Evolutionary conservation across 192 early-diverging fungal species (phyloP).

Genomic region (Globomyces pollinis-pini): DNA sequence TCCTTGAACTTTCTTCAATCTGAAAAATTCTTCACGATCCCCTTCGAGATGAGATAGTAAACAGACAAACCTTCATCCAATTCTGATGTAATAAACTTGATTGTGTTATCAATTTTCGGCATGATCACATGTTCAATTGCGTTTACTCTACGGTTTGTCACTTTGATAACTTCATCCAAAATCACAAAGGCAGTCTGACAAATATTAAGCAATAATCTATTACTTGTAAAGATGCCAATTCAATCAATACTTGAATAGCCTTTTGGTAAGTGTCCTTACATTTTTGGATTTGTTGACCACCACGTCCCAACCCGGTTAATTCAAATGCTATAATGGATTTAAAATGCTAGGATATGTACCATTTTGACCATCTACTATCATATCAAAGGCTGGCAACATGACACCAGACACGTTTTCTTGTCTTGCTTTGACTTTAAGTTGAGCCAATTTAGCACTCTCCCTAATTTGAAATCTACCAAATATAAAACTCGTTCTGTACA

Average conservation of each 20-base stretch:
- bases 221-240: constrained; percentile 95
- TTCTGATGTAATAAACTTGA: constrained; percentile 91
- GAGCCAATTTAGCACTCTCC: constrained; percentile 86
- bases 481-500: neutral
- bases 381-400: constrained; percentile 87
- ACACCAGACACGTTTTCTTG: constrained; percentile 98
- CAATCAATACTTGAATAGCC: constrained; percentile 91
- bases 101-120: constrained; percentile 96
- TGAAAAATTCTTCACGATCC: constrained; percentile 98
- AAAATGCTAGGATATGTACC: too few species aligned
- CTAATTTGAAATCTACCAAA: constrained; percentile 81
- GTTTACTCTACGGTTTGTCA: constrained; percentile 98
- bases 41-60: too few species aligned
- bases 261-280: constrained; percentile 90
- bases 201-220: neutral
- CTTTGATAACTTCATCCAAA: constrained; percentile 98
- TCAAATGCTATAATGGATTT: too few species aligned
- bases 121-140: constrained; percentile 99
- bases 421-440: constrained; percentile 83
- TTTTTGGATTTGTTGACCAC: constrained; percentile 94
- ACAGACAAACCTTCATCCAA: too few species aligned
- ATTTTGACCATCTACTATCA: constrained; percentile 79
- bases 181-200: constrained; percentile 92
- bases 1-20: constrained; percentile 95
- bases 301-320: constrained; percentile 95